Evolutionary conservation across 2,329 filamentous ascomycete genomes (phyloP).

Genomic region (Fusarium chuoi): DNA sequence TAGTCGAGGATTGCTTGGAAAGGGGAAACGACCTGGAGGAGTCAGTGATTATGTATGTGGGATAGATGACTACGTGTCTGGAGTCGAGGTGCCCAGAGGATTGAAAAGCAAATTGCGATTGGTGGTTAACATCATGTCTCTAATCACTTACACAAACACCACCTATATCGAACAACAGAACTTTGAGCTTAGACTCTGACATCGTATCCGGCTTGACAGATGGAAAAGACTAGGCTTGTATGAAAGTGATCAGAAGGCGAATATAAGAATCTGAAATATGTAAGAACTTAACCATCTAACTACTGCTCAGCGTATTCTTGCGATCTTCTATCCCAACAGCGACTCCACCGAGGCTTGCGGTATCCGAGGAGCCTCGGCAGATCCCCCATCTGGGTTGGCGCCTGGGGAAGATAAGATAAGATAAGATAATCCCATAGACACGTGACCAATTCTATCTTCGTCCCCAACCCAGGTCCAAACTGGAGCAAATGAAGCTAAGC

Average conservation of each 20-base stretch:
- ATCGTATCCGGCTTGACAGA: background rate
- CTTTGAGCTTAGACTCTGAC: slow-evolving; percentile 67
- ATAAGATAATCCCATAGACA: slow-evolving; percentile 19
- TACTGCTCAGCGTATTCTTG: background rate
- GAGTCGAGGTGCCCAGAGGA: background rate
- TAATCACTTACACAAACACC: slow-evolving; percentile 86
- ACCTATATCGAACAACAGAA: slow-evolving; percentile 92
- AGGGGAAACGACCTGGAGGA: slow-evolving; percentile 80
- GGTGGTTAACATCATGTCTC: background rate
- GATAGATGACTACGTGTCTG: too few species aligned
- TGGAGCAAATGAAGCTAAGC: slow-evolving; percentile 31
- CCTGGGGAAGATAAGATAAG: slow-evolving; percentile 18
- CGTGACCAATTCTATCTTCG: slow-evolving; percentile 49
- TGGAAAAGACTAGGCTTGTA: background rate
- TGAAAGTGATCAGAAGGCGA: background rate
- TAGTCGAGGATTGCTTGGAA: slow-evolving; percentile 95
- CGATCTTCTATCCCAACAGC: slow-evolving; percentile 4
- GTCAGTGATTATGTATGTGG: slow-evolving; percentile 2
- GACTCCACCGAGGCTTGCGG: slow-evolving; percentile 21
- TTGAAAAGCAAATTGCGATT: background rate
- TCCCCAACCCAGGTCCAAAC: slow-evolving; percentile 52
- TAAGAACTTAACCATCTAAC: background rate
- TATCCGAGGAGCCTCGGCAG: slow-evolving; percentile 42
- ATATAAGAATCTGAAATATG: slow-evolving; percentile 30
- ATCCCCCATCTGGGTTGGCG: slow-evolving; percentile 20